These are phyloP conservation scores for Eucalyptus pauciflora DNA, from an alignment of 345 rosid species.

Conservation along the genomic window DNA sequence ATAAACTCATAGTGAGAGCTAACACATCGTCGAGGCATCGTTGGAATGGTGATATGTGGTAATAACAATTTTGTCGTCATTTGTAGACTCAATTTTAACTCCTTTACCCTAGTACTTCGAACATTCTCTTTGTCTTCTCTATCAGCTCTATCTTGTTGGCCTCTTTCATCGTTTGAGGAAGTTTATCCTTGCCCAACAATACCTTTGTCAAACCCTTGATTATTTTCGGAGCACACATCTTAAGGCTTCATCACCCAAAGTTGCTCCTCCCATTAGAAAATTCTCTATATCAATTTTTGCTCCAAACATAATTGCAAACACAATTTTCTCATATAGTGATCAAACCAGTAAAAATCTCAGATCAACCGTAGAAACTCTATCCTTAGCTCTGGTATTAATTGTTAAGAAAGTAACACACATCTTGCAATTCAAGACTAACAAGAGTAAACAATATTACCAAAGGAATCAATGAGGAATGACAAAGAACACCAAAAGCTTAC, in stretches of 20 bases:
- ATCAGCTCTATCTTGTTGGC: neutral
- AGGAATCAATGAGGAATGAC: neutral
- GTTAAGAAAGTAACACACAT: too few relatives aligned
- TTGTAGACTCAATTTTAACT: too few relatives aligned
- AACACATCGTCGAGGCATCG: too few relatives aligned
- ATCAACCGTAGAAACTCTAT: neutral
- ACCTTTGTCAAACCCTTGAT: neutral
- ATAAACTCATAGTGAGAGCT: too few relatives aligned
- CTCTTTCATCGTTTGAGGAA: neutral
- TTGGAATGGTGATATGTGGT: too few relatives aligned
- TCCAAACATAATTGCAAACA: neutral
- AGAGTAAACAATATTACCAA: too few relatives aligned
- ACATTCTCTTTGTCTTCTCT: neutral
- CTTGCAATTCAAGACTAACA: too few relatives aligned
- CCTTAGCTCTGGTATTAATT: neutral
- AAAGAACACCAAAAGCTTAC: too few relatives aligned
- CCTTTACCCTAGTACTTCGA: too few relatives aligned
- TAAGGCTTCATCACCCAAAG: neutral
- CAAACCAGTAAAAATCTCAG: neutral
- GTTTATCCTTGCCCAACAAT: too few relatives aligned
- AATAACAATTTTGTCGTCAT: too few relatives aligned
- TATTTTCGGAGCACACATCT: neutral
- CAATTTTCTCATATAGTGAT: neutral
- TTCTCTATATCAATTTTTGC: neutral
- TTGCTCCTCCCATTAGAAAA: neutral